Evolutionary conservation across 2,329 filamentous ascomycete genomes (phyloP).

Genomic region (Fusarium chaquense): DNA sequence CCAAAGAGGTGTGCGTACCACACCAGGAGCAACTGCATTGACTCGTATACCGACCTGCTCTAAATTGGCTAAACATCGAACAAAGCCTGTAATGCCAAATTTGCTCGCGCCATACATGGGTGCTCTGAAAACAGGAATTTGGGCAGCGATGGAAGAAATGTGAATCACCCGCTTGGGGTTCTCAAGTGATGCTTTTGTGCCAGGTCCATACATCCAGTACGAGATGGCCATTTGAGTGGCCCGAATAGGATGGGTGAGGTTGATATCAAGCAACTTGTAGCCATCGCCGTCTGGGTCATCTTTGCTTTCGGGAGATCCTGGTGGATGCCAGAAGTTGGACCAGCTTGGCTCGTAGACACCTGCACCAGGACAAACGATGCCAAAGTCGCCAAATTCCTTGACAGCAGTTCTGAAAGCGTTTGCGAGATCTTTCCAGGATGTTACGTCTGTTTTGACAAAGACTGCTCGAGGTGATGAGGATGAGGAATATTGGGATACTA

Average conservation of each 20-base stretch:
- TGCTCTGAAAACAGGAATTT: constrained; percentile 50
- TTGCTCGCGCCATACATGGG: constrained; percentile 58
- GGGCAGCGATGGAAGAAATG: constrained; percentile 54
- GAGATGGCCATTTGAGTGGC: constrained; percentile 56
- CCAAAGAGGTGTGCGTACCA: constrained; percentile 61
- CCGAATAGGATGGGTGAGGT: constrained; percentile 58
- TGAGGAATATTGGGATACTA: constrained; percentile 48
- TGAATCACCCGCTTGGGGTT: constrained; percentile 56
- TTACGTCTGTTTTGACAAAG: constrained; percentile 60
- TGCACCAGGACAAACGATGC: constrained; percentile 60
- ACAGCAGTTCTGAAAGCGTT: constrained; percentile 53
- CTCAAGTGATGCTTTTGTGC: constrained; percentile 29
- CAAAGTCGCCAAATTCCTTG: constrained; percentile 54
- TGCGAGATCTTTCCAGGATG: constrained; percentile 55
- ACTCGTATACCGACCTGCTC: constrained; percentile 55
- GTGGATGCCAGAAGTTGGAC: constrained; percentile 59
- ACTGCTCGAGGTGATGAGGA: constrained; percentile 49
- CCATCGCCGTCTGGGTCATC: constrained; percentile 48
- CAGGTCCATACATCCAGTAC: constrained; percentile 51
- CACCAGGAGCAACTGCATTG: constrained; percentile 58
- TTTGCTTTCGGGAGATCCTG: constrained; percentile 51
- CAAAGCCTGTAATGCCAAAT: constrained; percentile 55
- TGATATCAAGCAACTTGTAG: constrained; percentile 56
- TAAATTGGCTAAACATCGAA: constrained; percentile 55
- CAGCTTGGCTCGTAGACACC: constrained; percentile 61